Base-by-base conservation (phyloP, 768 basidiomycete genomes). In the Trametes punicea region DNA sequence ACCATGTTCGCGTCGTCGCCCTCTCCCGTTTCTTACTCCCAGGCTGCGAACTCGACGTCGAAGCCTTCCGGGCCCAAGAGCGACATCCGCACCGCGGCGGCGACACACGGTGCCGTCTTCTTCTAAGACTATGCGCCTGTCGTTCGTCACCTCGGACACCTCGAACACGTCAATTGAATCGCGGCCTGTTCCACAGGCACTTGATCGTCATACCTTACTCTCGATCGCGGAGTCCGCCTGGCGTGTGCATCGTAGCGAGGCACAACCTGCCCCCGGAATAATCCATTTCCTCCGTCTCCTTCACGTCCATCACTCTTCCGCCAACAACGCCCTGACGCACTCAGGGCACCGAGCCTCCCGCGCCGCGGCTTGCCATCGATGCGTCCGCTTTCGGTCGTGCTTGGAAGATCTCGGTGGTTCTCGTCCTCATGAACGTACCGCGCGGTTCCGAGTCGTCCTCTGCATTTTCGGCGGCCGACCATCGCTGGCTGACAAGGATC, bases 31-130 rank as follows among this genome's bases (percentile, higher is more conserved):
- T 59, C 58, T 29, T 51, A 46, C 48, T 54, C 57, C 26, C 45
- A 46, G 25, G 47, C 55, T 15, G 27, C 47, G 41, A 36, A 31
- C 50, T 57, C 56, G 44, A 53, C 46, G 4, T 55, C 58, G 52
- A 55, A 53, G 52, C 57, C 51, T 39, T 59, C 52, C 3, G 44
- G 51, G 4, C 49, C 57, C 8, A 47, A 53, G 18, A 51, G 47
- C 30, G 23, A 46, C 29, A 59, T 59, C 4, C 52, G 53, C 18
- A 51, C 52, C 5, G 53, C 52, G 9, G 58, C 58, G 10, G 27
- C 47, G 20, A 51, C 52, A 5, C 42, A 55, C 30, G 58, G 58
- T 4, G 52, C 58, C 16, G 58, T 59, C 27, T 59, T 59, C 48
- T 59, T 59, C 51, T 59, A 27, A 59, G 23, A n/a, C 33, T 10